Conservation (phyloP, 768 basidiomycete genomes). For the Mycena metata region DNA sequence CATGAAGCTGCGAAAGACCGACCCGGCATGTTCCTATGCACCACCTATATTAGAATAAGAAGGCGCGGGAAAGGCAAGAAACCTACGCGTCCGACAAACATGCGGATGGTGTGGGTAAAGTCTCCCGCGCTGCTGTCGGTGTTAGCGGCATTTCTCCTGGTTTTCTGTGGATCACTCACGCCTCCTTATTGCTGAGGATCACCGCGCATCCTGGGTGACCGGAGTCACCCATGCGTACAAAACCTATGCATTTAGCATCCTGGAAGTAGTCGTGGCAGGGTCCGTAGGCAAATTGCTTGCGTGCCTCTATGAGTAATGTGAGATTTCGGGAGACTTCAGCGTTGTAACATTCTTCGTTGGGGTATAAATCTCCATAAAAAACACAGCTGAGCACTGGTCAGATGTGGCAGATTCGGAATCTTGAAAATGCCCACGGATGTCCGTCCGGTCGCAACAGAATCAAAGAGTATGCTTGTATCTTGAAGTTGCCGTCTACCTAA, state of each 20-base stretch:
- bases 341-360: constrained; percentile 76
- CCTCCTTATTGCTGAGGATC: constrained; percentile 72
- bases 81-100: constrained; percentile 77
- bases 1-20: constrained; percentile 64
- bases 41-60: background rate
- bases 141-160: background rate
- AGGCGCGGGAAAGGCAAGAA: constrained; percentile 12
- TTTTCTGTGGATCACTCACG: constrained; percentile 14
- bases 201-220: constrained; percentile 76
- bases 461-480: constrained; percentile 85
- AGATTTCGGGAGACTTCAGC: constrained; percentile 65
- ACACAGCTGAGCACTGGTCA: constrained; percentile 68
- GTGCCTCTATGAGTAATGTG: constrained; percentile 67
- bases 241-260: constrained; percentile 78
- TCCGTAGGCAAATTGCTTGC: constrained; percentile 79
- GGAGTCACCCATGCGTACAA: constrained; percentile 74
- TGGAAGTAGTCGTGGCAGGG: constrained; percentile 70
- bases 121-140: constrained; percentile 45
- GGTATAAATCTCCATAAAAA: constrained; percentile 90
- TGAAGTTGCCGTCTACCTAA: constrained; percentile 80
- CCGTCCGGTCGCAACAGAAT: constrained; percentile 80
- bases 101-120: constrained; percentile 64
- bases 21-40: constrained; percentile 52
- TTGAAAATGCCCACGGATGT: constrained; percentile 71
- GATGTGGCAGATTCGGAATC: background rate